These are phyloP conservation scores for Diaporthe nobilis DNA, from an alignment of 2,329 filamentous ascomycete species.

Conservation along the genomic window DNA sequence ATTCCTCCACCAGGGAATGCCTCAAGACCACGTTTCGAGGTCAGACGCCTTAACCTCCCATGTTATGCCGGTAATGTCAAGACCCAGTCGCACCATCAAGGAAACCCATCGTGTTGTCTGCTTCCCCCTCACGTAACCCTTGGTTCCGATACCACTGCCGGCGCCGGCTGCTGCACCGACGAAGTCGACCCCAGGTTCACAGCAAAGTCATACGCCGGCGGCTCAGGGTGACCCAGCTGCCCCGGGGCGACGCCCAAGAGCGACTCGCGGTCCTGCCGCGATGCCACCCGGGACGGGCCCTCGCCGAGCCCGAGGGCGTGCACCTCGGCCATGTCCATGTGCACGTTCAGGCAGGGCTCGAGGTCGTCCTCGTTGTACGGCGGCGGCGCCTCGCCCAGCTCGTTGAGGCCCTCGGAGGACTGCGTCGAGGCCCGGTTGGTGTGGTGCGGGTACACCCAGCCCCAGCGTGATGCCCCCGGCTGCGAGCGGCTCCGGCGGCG, in stretches of 20 bases:
- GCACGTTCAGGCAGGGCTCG: slow-evolving; percentile 4
- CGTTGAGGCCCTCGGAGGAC: slow-evolving; percentile 46
- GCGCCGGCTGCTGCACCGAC: slow-evolving; percentile 1
- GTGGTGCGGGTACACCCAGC: slow-evolving; percentile 6
- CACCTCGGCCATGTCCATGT: slow-evolving; percentile 21
- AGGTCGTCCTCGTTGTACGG: slow-evolving; percentile 43
- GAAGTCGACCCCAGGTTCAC: background rate
- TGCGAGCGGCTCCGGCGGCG: slow-evolving; percentile 1
- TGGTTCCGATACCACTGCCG: background rate
- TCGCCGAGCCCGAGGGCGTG: background rate
- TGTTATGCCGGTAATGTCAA: background rate
- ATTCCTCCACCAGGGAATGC: background rate
- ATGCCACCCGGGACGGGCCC: slow-evolving; percentile 3
- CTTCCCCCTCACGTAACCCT: background rate
- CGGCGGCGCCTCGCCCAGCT: slow-evolving; percentile 48
- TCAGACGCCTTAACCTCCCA: background rate
- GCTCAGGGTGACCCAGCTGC: background rate
- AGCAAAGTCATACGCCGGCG: slow-evolving; percentile 31
- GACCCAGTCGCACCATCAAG: no score
- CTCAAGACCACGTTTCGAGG: background rate
- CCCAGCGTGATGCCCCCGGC: slow-evolving; percentile 23
- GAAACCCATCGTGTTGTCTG: no score
- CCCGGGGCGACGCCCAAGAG: background rate
- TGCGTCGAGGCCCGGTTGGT: background rate
- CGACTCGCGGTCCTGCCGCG: slow-evolving; percentile 22